Evolutionary conservation across 805 yeast species (phyloP).

Genomic region (Suhomyces sp.): DNA sequence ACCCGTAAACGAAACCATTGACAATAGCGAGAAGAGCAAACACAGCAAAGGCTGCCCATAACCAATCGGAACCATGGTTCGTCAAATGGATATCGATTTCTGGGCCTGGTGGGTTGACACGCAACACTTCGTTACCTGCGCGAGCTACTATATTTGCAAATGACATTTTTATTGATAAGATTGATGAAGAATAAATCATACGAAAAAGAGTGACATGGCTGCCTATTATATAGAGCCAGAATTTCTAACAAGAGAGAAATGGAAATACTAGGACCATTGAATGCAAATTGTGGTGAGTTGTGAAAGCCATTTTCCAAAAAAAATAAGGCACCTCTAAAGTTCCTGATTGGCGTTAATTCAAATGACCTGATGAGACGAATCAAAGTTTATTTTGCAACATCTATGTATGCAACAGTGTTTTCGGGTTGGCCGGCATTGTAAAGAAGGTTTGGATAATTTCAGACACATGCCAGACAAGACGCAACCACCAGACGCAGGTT

Average conservation of each 20-base stretch:
- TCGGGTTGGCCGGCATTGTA: neutral
- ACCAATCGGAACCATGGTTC: conserved; percentile 62
- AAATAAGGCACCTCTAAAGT: neutral
- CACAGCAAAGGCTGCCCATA: conserved; percentile 59
- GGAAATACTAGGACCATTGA: neutral
- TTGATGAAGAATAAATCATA: neutral
- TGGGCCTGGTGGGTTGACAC: conserved; percentile 38
- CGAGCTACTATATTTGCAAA: neutral
- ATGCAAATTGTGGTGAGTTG: neutral
- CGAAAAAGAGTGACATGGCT: neutral
- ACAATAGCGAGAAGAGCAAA: conserved; percentile 39
- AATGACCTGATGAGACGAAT: neutral
- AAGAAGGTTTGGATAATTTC: neutral
- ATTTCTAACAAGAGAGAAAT: neutral
- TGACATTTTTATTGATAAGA: neutral
- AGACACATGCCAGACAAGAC: neutral
- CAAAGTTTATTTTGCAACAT: neutral
- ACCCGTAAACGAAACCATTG: conserved; percentile 22
- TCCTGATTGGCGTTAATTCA: neutral
- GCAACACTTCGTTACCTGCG: conserved; percentile 35
- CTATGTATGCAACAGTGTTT: neutral
- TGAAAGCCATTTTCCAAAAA: neutral
- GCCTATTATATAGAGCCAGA: neutral
- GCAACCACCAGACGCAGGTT: too few species aligned
- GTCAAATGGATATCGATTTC: conserved; percentile 52